These are phyloP conservation scores for Eucalyptus viminalis DNA, from an alignment of 345 rosid genomes.

Conservation along the genomic window DNA sequence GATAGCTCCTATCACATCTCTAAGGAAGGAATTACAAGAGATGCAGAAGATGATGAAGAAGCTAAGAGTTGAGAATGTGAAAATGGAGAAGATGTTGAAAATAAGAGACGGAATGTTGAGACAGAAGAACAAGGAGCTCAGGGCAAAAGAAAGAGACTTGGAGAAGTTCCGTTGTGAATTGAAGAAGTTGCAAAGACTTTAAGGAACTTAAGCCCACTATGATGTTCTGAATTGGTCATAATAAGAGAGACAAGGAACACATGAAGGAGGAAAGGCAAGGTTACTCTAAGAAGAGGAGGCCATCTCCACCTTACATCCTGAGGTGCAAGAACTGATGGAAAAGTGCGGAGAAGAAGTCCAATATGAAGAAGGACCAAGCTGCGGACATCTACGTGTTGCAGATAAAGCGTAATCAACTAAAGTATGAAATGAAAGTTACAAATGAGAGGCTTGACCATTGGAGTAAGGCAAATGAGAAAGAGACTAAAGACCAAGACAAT, in stretches of 20 bases:
- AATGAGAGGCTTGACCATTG: not conserved
- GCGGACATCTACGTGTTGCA: slow-evolving; percentile 1
- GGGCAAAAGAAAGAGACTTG: slow-evolving; percentile 48
- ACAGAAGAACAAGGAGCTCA: slow-evolving; percentile 43
- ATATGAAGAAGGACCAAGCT: not conserved
- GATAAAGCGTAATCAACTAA: slow-evolving; percentile 9
- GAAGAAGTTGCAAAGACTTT: not conserved
- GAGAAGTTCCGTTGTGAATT: slow-evolving; percentile 20
- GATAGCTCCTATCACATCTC: no score
- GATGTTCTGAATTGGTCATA: no score
- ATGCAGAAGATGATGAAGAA: slow-evolving; percentile 12
- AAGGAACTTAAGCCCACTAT: not conserved
- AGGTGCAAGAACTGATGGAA: slow-evolving; percentile 85
- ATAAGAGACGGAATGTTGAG: slow-evolving; percentile 63
- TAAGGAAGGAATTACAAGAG: slow-evolving; percentile 31
- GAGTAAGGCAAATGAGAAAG: no score
- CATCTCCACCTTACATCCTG: slow-evolving; percentile 53
- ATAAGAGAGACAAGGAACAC: no score
- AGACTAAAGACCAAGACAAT: no score
- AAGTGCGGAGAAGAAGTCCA: slow-evolving; percentile 10
- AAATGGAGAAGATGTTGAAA: slow-evolving; percentile 59
- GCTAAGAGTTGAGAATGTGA: not conserved
- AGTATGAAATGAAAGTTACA: slow-evolving; percentile 1
- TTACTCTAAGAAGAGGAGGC: slow-evolving; percentile 51
- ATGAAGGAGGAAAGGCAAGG: slow-evolving; percentile 23